These are phyloP conservation scores for Jatropha podagrica DNA, from an alignment of 441 rosid species.

Conservation along the genomic window DNA sequence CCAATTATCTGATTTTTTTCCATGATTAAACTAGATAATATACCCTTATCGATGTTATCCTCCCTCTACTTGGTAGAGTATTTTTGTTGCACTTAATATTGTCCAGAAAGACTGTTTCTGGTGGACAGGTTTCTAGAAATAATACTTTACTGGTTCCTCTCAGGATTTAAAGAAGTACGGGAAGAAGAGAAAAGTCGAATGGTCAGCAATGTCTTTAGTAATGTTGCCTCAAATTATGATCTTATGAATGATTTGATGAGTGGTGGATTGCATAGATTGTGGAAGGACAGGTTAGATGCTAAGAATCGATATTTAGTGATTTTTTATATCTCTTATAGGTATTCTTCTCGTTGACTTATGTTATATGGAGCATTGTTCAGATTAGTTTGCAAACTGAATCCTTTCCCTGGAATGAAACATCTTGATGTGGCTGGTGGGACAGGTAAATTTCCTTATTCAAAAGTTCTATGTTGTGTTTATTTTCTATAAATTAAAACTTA, in stretches of 20 bases:
- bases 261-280: slow-evolving; percentile 83
- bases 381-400: slow-evolving; percentile 78
- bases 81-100: neutral
- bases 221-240: slow-evolving; percentile 89
- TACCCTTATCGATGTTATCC: neutral
- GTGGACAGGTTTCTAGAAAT: neutral
- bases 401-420: slow-evolving; percentile 95
- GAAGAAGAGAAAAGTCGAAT: slow-evolving; percentile 86
- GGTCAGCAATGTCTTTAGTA: slow-evolving; percentile 87
- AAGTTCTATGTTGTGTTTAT: neutral
- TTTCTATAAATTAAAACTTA: neutral
- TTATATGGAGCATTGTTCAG: slow-evolving; percentile 38
- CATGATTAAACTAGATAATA: neutral
- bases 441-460: slow-evolving; percentile 37
- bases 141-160: slow-evolving; percentile 13
- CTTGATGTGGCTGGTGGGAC: slow-evolving; percentile 99
- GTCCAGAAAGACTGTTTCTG: neutral
- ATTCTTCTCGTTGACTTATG: slow-evolving; percentile 10
- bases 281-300: slow-evolving; percentile 85
- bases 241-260: slow-evolving; percentile 99
- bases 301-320: neutral
- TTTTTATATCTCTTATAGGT: slow-evolving; percentile 9
- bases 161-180: slow-evolving; percentile 83
- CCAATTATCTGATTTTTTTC: neutral
- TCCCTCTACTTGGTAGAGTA: neutral